Conservation (phyloP, 2,329 filamentous ascomycete species). For the Fusarium cicatricum region DNA sequence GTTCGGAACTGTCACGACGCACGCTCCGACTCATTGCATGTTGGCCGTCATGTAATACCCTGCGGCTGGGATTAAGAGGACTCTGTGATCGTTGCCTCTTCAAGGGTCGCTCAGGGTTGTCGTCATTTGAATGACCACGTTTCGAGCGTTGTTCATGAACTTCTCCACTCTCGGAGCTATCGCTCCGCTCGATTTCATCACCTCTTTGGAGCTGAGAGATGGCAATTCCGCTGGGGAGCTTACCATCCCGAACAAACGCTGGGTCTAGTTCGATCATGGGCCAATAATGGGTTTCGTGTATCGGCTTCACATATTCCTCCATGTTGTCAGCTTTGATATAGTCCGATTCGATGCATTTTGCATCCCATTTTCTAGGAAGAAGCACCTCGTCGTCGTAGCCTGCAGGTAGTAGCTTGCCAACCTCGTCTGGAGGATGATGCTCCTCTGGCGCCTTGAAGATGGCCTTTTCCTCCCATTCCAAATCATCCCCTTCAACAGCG, state of each 20-base stretch:
- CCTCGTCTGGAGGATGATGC: slow-evolving; percentile 53
- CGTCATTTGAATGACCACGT: slow-evolving; percentile 20
- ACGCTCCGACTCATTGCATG: slow-evolving; percentile 14
- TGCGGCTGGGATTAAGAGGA: slow-evolving; percentile 8
- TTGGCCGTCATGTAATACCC: slow-evolving; percentile 11
- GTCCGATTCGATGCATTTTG: slow-evolving; percentile 54
- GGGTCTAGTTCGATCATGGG: slow-evolving; percentile 53
- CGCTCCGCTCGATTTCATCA: slow-evolving; percentile 14
- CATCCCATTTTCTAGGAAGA: slow-evolving; percentile 55
- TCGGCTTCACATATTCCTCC: slow-evolving; percentile 52
- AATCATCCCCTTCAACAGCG: slow-evolving; percentile 43
- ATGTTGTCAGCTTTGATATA: slow-evolving; percentile 55
- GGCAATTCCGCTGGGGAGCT: slow-evolving; percentile 34
- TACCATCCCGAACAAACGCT: slow-evolving; percentile 47
- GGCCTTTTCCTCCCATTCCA: slow-evolving; percentile 49
- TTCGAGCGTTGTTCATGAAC: slow-evolving; percentile 24
- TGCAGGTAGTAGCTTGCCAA: slow-evolving; percentile 55
- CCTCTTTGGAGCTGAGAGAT: slow-evolving; percentile 18
- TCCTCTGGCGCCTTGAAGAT: slow-evolving; percentile 50
- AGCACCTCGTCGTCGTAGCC: slow-evolving; percentile 56
- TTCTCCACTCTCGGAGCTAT: slow-evolving; percentile 32
- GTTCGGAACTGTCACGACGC: slow-evolving; percentile 25
- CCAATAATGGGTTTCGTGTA: slow-evolving; percentile 54
- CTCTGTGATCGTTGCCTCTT: slow-evolving; percentile 36
- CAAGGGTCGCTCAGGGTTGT: slow-evolving; percentile 20